These are phyloP conservation scores for Beauveria medogensis DNA, from an alignment of 2,329 filamentous ascomycete species.

Conservation along the genomic window DNA sequence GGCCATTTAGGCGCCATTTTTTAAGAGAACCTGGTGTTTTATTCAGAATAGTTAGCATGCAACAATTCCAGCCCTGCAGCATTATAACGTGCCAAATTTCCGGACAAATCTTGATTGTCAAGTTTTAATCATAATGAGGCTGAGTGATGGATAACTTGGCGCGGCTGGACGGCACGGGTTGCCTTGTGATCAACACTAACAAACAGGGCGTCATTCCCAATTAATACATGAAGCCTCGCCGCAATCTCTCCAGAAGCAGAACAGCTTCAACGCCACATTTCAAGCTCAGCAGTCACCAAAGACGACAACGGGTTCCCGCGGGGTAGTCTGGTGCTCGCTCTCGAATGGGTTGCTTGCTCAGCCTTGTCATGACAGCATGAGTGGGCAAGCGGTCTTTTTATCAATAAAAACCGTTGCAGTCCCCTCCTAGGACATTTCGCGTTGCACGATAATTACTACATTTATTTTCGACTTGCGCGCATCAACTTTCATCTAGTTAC, in stretches of 20 bases:
- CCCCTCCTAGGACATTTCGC: background rate
- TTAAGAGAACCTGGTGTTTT: no score
- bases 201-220: background rate
- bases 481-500: no score
- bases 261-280: constrained; percentile 1
- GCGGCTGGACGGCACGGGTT: background rate
- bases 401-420: background rate
- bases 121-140: background rate
- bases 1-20: background rate
- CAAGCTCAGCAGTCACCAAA: background rate
- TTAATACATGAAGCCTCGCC: background rate
- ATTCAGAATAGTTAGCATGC: no score
- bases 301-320: no score
- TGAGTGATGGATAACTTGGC: background rate
- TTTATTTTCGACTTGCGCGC: no score
- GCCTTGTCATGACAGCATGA: no score
- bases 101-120: background rate
- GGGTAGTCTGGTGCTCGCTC: no score
- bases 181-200: background rate
- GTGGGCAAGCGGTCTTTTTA: background rate
- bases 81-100: background rate
- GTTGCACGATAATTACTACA: background rate
- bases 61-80: background rate
- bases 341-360: no score
- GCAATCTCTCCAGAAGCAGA: background rate